Evolutionary conservation across 1,139 yeast genomes (phyloP), one percentile per base, ranked within the genome.

Genomic region (Tardiomyces blankii): DNA sequence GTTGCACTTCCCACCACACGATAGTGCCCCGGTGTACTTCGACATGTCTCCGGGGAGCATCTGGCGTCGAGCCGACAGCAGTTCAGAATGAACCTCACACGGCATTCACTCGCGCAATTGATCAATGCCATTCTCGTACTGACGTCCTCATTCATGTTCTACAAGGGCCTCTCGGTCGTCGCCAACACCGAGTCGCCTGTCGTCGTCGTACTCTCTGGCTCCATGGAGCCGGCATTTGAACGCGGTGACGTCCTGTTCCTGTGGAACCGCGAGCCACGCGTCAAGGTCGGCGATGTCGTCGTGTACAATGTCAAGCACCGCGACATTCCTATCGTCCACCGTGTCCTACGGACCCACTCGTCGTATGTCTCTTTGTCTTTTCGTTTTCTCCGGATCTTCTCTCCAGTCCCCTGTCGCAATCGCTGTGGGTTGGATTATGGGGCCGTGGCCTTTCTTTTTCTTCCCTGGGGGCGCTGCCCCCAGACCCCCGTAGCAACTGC

Each of bases 191-290:
- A 86, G 52, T 86, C 96, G 2, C 99, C 99, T 16, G 80, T 91
- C 39, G 98, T 93, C 38, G 98, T 91, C 38, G 99, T 91, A 12
- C 75, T 91, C 42, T 87, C 97, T 1, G 99, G 98, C 5, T 91
- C 97, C 1, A 91, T 91, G 99, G 98, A 93, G 62, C 99, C 99
- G 1, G 98, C 98, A 0, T 93, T 93, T 73, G 97, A 91, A 65
- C 78, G 98, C 65, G 99, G 99, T 43, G 99, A 91, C 61, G 82
- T 93, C 39, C 69, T 91, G 49, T 82, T 91, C 59, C 71, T 91
- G 48, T 88, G 96, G 95, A 91, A 91, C 65, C 73, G 96, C 53
- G 81, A 83, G 49, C 58, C 67, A 18, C 66, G 65, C 39, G 80
- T 80, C 38, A 70, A 75, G 44, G 94, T 89, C 1, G 99, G 99